Conservation (phyloP, 495 filamentous ascomycete genomes). For the Daldinia childiae region DNA sequence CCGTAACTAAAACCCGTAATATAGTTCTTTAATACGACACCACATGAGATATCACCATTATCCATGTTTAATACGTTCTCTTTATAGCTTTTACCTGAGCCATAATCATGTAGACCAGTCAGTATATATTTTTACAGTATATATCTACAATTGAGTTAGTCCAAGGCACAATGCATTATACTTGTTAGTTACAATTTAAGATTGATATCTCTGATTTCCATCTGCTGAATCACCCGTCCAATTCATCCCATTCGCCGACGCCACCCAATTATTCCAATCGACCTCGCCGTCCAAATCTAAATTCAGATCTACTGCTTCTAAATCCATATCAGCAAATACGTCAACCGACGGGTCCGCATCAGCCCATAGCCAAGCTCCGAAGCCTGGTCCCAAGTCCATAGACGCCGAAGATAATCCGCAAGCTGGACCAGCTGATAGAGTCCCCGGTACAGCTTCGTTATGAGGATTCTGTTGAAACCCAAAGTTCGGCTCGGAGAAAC, state of each 20-base stretch:
- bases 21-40: not conserved
- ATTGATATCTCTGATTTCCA: not conserved
- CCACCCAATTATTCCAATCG: conserved; percentile 63
- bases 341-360: conserved; percentile 43
- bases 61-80: too few species aligned
- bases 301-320: conserved; percentile 35
- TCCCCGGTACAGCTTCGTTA: conserved; percentile 2
- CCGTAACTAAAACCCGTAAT: not conserved
- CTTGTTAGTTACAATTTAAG: too few species aligned
- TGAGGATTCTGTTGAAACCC: not conserved
- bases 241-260: conserved; percentile 55
- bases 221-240: not conserved
- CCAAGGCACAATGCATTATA: too few species aligned
- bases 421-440: conserved; percentile 1
- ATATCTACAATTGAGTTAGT: too few species aligned
- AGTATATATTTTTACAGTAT: too few species aligned
- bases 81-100: too few species aligned
- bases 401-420: conserved; percentile 2
- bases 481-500: not conserved
- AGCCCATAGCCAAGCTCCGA: conserved; percentile 49
- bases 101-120: too few species aligned
- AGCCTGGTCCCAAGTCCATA: conserved; percentile 22
- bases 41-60: too few species aligned
- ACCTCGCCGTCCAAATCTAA: conserved; percentile 54
- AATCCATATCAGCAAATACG: conserved; percentile 42